Percentiles rank a stretch among this genome's conserved stretches.
phyloP scores from a whole-genome alignment of 2,329 filamentous ascomycete genomes.

The Colletotrichum graminicola region DNA sequence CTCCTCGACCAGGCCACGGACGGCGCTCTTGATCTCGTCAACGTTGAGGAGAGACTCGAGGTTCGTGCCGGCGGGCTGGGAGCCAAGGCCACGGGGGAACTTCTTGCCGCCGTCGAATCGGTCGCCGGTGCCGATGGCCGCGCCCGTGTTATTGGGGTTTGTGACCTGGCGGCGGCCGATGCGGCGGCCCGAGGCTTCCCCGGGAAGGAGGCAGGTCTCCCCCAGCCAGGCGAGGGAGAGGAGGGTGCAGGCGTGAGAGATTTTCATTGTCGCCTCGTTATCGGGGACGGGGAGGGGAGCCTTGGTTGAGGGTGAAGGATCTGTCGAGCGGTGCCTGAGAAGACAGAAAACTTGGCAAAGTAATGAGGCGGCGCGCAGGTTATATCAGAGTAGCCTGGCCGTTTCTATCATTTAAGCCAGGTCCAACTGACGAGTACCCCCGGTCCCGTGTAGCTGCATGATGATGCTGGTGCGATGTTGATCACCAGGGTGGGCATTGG shows the following conservation, averaged over 20 bases:
- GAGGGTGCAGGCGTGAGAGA: slow-evolving; percentile 41
- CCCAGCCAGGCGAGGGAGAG: slow-evolving; percentile 44
- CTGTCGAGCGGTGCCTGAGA: not conserved
- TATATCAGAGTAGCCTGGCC: slow-evolving; percentile 19
- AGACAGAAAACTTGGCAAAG: not conserved
- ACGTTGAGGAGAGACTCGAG: slow-evolving; percentile 60
- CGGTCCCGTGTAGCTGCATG: slow-evolving; percentile 11
- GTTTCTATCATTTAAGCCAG: slow-evolving; percentile 5
- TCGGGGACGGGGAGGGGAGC: not conserved
- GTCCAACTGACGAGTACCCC: not conserved
- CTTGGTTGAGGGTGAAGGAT: not conserved
- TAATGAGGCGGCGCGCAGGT: not conserved
- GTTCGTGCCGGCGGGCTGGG: slow-evolving; percentile 48
- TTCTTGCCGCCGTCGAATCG: slow-evolving; percentile 56
- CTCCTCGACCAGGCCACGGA: slow-evolving; percentile 56
- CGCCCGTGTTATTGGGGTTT: slow-evolving; percentile 44
- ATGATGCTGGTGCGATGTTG: slow-evolving; percentile 27
- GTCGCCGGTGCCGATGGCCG: slow-evolving; percentile 58
- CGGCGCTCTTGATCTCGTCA: slow-evolving; percentile 58
- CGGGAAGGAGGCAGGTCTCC: slow-evolving; percentile 54
- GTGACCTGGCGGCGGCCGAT: slow-evolving; percentile 39
- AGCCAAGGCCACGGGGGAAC: slow-evolving; percentile 54
- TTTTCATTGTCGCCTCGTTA: slow-evolving; percentile 47
- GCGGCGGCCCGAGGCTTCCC: slow-evolving; percentile 48
- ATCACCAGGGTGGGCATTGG: not conserved